Evolutionary conservation across 352 stramenopile species (phyloP).

Genomic region (Peronospora destructor): DNA sequence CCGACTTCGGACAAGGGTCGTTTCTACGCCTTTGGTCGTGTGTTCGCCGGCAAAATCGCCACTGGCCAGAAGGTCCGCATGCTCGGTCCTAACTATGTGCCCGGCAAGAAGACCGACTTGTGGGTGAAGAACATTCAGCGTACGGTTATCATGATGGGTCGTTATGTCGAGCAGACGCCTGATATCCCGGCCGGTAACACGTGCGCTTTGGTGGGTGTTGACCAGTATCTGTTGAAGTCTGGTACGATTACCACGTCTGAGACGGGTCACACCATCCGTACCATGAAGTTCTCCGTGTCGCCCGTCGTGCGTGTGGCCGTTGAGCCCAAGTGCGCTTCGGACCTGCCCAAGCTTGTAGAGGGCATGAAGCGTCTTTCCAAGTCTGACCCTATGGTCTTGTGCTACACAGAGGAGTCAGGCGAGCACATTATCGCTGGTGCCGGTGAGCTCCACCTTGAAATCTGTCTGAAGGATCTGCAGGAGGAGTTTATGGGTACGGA

Average conservation of each 20-base stretch:
- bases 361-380: conserved; percentile 99
- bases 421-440: conserved; percentile 99
- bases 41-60: conserved; percentile 98
- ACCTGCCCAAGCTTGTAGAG: conserved; percentile 99
- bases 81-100: conserved; percentile 98
- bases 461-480: conserved; percentile 99
- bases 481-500: conserved; percentile 99
- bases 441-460: conserved; percentile 99
- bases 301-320: conserved; percentile 99
- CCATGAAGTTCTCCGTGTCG: conserved; percentile 99
- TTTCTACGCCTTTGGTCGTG: conserved; percentile 99
- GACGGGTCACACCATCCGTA: conserved; percentile 97
- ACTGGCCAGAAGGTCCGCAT: conserved; percentile 99
- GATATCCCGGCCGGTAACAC: conserved; percentile 99
- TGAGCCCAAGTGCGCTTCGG: conserved; percentile 96
- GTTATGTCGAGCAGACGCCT: conserved; percentile 96
- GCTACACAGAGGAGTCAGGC: conserved; percentile 98
- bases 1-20: conserved; percentile 97
- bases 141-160: conserved; percentile 99
- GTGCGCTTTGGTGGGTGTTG: conserved; percentile 97
- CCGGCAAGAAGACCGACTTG: conserved; percentile 99
- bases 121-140: conserved; percentile 99
- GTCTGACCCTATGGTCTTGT: conserved; percentile 99
- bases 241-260: conserved; percentile 98
- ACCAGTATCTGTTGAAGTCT: conserved; percentile 99